Evolutionary conservation across 148 eudicot genomes (phyloP), one percentile per base, ranked within the genome.

Genomic region (Cornus suecica): DNA sequence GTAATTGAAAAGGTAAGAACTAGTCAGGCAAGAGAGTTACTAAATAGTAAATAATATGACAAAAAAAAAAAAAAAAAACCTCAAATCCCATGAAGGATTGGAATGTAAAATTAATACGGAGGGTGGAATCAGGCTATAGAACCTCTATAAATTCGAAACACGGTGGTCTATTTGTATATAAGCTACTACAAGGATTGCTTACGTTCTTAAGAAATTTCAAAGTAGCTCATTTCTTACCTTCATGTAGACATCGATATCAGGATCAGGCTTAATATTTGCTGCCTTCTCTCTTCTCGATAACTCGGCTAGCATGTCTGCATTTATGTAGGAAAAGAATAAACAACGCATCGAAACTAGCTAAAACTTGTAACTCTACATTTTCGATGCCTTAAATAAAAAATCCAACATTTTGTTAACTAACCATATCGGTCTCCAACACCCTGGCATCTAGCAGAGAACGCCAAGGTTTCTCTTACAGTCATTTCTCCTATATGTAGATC

Each of bases 251-350:
- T 85, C 88, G 45, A 83, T 58, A 48, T 74, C 82, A 23, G 82
- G 84, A 76, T 85, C 86, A 56, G 86, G 86, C 74, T 75, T 77
- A 30, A 76, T 72, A 2, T 80, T 61, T 37, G 41, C 68, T 8
- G 78, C 70, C 78, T 85, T 85, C 56, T 85, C 88, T 83, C 81
- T 78, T 72, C 86, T 80, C 3, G 77, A 48, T 26, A 85, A 67
- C 24, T 85, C 84, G 42, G 80, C 27, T 30, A 85, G 74, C 76
- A 83, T 61, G 2, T 80, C 88, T 85, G 77, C 64, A 66, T 15
- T 10, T 48, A 48, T 48, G 1, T 15, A 10, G 16, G 6, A 48
- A 48, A 48, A 10, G 0, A 48, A 48, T 48, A 10, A 48, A 10
- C 54, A 48, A 48, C 18, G 2, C 5, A 6, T 18, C 3, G 2